Evolutionary conservation across 2,329 filamentous ascomycete genomes (phyloP).

Genomic region (Tympanopsis confertula): DNA sequence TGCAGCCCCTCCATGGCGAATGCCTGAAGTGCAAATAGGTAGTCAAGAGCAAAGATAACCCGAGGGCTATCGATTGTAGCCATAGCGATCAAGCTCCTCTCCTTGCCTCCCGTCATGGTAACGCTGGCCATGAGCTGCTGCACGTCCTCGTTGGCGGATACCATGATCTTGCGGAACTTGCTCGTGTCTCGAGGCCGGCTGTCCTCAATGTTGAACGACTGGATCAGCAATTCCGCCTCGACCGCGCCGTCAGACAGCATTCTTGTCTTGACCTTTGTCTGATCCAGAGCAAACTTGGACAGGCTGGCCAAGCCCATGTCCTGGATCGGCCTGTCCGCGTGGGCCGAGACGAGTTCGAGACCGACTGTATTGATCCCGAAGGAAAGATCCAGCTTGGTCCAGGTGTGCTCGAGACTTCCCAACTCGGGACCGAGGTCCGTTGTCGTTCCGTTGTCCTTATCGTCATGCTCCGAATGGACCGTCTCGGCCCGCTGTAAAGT

Average conservation of each 20-base stretch:
- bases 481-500: conserved; percentile 31
- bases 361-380: conserved; percentile 83
- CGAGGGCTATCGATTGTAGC: conserved; percentile 89
- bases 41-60: conserved; percentile 89
- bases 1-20: conserved; percentile 65
- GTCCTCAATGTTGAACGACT: conserved; percentile 89
- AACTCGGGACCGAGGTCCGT: conserved; percentile 60
- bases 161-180: conserved; percentile 97
- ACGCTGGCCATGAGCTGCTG: conserved; percentile 98
- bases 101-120: conserved; percentile 76
- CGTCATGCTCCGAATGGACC: conserved; percentile 8
- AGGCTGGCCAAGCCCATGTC: conserved; percentile 70
- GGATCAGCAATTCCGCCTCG: conserved; percentile 84
- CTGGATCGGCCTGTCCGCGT: conserved; percentile 60
- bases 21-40: conserved; percentile 77
- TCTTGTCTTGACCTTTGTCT: conserved; percentile 80
- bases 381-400: conserved; percentile 86
- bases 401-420: conserved; percentile 55
- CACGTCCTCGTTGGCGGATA: conserved; percentile 82
- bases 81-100: conserved; percentile 76
- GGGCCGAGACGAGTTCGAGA: conserved; percentile 72
- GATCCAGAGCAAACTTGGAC: conserved; percentile 86
- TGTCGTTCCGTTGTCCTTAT: conserved; percentile 23
- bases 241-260: conserved; percentile 87
- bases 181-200: conserved; percentile 78